Evolutionary conservation across 148 eudicot species (phyloP), one percentile per base, ranked within the genome.

Genomic region (Rheum nobile): DNA sequence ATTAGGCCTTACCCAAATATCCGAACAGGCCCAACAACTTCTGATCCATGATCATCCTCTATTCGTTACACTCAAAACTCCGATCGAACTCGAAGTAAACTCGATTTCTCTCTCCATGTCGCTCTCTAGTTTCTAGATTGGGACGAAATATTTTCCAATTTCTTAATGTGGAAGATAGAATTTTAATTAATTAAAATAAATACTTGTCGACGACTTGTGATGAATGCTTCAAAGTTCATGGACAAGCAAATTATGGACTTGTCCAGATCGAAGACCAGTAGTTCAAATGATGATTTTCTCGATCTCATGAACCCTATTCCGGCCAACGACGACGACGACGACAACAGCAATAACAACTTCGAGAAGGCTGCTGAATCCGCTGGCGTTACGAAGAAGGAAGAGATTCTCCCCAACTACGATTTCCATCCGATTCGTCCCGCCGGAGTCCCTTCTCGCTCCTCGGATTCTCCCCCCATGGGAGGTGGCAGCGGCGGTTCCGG

Each of bases 211-310:
- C 70, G 71, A 54, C 35, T 65, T 46, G 34, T 84, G 85, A 93
- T 91, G 98, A 93, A 87, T 75, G 85, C 90, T 75, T 91, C 98
- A 72, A 86, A 80, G 76, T 94, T 80, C 70, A 91, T 88, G 97
- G 98, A 94, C 85, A 94, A 94, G 75, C 97, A 94, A 80, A 91
- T 94, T 52, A 94, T 94, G 98, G 98, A 94, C 85, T 88, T 91
- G 68, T 85, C 98, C 42, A 85, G 86, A 84, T 85, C 97, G 1
- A 87, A 86, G 48, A 75, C 11, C 59, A 74, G 38, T 54, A 59
- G 74, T 73, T 28, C 31, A 71, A 81, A 13, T 71, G 67, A n/a
- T 82, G 96, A 92, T 83, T 86, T 90, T 80, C 75, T 87, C 78
- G 84, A 91, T 86, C 84, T 93, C 57, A 89, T 82, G 83, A 85